These are phyloP conservation scores for Hymenoscyphus linearis DNA, from an alignment of 2,329 filamentous ascomycete species.

Conservation along the genomic window DNA sequence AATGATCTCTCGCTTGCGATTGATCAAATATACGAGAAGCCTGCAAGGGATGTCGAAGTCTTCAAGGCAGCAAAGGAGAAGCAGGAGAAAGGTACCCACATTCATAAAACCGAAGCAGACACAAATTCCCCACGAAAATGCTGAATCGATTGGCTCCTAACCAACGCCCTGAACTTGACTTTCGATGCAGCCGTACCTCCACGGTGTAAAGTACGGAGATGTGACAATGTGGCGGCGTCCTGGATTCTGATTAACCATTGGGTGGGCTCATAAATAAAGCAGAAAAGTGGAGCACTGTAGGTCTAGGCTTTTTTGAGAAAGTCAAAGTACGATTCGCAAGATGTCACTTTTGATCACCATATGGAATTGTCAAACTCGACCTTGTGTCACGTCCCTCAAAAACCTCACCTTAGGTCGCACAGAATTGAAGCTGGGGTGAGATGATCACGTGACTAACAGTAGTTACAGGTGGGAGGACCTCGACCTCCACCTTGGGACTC, in stretches of 20 bases:
- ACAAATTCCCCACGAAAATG: background rate
- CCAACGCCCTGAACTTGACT: background rate
- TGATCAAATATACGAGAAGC: too few species aligned
- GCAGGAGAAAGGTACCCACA: too few species aligned
- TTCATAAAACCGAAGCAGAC: background rate
- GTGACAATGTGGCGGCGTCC: background rate
- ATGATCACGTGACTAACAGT: background rate
- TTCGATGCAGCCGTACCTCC: background rate
- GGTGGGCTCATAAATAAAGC: background rate
- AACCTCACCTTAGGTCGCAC: background rate
- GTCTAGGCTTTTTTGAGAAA: background rate
- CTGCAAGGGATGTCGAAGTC: too few species aligned
- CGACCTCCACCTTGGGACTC: too few species aligned
- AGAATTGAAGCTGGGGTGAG: background rate
- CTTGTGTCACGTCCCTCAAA: background rate
- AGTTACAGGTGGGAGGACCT: too few species aligned
- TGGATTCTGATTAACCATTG: background rate
- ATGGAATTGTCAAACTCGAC: background rate
- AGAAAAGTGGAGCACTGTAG: background rate
- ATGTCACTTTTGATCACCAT: background rate
- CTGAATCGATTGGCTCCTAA: background rate
- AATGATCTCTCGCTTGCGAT: background rate
- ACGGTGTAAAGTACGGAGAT: background rate
- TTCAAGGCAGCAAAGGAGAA: too few species aligned
- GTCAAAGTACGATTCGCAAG: background rate